A percentile compares a stretch with the other conserved stretches of the same genome.
phyloP scores from a whole-genome alignment of 257 asterid genomes.

The Capsicum pubescens region DNA sequence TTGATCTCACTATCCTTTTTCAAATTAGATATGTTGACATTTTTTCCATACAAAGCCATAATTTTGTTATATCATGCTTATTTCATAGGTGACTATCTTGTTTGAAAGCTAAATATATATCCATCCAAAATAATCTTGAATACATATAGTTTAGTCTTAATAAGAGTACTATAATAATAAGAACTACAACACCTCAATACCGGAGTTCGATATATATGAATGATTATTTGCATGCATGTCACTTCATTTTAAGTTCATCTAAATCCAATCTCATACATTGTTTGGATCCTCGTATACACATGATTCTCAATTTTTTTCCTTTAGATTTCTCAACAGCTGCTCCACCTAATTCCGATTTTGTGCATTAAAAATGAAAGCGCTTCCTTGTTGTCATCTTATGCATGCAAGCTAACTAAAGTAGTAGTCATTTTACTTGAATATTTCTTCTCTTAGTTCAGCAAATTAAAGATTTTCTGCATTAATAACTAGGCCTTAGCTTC shows the following conservation, averaged over 20 bases:
- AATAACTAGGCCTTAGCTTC: neutral
- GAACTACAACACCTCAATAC: neutral
- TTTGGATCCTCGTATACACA: neutral
- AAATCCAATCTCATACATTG: neutral
- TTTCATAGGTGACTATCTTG: neutral
- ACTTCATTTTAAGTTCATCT: neutral
- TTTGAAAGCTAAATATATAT: neutral
- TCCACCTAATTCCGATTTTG: neutral
- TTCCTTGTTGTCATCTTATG: too few relatives aligned
- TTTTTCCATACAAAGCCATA: neutral
- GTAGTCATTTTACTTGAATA: neutral
- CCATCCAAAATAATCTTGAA: neutral
- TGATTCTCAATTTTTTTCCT: neutral
- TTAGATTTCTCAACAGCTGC: neutral
- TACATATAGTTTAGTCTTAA: neutral
- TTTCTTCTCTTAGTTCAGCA: neutral
- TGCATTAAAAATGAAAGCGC: too few relatives aligned
- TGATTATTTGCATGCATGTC: neutral
- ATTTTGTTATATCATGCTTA: neutral
- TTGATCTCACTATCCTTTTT: neutral
- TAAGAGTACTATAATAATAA: neutral
- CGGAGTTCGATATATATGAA: neutral
- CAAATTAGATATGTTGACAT: neutral
- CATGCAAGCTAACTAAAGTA: neutral
- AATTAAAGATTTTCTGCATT: neutral